Evolutionary conservation across 2,329 filamentous ascomycete genomes (phyloP).

Genomic region (Aspergillus calidoustus): DNA sequence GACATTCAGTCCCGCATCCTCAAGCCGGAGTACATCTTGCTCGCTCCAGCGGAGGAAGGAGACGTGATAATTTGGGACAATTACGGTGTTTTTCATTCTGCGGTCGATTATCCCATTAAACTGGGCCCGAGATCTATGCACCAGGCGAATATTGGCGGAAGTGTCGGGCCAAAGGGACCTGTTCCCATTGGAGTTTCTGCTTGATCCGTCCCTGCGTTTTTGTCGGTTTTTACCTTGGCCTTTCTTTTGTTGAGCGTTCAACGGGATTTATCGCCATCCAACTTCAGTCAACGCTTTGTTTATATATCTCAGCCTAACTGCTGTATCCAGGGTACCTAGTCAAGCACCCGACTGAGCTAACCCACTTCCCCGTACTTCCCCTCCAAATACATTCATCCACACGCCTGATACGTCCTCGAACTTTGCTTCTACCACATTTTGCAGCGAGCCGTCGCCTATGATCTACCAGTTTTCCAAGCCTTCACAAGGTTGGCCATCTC

Average conservation of each 20-base stretch:
- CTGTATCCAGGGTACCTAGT: too few species aligned
- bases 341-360: too few species aligned
- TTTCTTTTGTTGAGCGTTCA: not conserved
- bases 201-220: not conserved
- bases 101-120: not conserved
- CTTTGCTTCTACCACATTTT: not conserved
- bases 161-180: constrained; percentile 1
- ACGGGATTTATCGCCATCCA: not conserved
- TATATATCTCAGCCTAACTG: too few species aligned
- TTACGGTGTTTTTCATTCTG: not conserved
- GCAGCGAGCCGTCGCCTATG: not conserved
- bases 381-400: not conserved
- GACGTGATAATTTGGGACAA: not conserved
- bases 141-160: constrained; percentile 5
- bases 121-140: constrained; percentile 6
- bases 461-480: not conserved
- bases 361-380: too few species aligned
- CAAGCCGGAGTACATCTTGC: constrained; percentile 8
- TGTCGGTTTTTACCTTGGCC: not conserved
- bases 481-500: not conserved
- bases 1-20: constrained; percentile 5
- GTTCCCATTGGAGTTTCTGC: not conserved
- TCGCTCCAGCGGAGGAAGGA: not conserved
- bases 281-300: not conserved
- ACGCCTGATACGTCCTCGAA: not conserved